Base-by-base conservation (phyloP, 768 basidiomycete genomes). In the Cubamyces lactineus region DNA sequence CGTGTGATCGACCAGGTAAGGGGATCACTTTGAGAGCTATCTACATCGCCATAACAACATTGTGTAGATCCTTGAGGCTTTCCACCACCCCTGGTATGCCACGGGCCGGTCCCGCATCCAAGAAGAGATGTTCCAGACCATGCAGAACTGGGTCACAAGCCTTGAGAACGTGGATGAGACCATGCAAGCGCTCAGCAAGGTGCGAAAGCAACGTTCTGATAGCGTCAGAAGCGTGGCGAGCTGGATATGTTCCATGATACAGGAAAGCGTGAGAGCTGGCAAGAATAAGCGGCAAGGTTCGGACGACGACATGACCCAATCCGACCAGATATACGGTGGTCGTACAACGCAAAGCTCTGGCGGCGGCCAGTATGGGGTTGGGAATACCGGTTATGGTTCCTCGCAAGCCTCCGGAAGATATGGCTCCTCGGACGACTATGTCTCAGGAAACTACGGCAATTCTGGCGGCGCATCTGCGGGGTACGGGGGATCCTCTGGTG, bases 31-130 rank as follows among this genome's bases (percentile, higher is more conserved):
- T 23, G 24, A 49, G 17, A 5, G 7, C 11, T 9, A 3, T 5
- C 23, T 30, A 15, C 23, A 15, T 13, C 17, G 13, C 26, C 13
- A 3, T 57, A 23, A 53, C 43, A 12, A 34, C 34, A 55, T n/a
- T 34, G 3, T 16, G n/a, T 52, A 74, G 81, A 82, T 87, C 60
- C 77, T 88, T 4, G 80, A 86, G 65, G 84, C 86, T 5, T 86
- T 89, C 78, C 86, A 89, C 68, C 88, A 88, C 69, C 87, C 87
- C 7, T 87, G 85, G 71, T 89, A 85, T 70, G 82, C 82, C 48
- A 78, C 74, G 42, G 82, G 83, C 4, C 71, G 71, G 28, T 85
- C 84, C 16, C 71, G 74, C 38, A 82, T 88, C 57, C 87, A 89
- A 71, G 68, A 78, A 55, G 77, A 78, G 52, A 89, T 89, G 87